Evolutionary conservation across 805 yeast species (phyloP).

Genomic region (Kuraishia capsulata): DNA sequence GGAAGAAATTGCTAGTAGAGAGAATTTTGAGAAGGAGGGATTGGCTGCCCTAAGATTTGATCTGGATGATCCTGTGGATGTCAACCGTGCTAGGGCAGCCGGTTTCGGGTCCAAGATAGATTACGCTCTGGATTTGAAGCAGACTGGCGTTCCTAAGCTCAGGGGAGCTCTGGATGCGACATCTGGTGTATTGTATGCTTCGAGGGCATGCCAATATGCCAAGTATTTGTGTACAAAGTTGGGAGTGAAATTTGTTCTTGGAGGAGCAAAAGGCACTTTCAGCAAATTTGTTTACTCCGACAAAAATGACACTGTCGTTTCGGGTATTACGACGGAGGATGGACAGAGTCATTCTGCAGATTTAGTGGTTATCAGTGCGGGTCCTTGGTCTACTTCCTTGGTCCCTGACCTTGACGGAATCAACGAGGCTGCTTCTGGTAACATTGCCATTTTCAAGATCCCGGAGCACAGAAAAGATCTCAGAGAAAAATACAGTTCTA

Average conservation of each 20-base stretch:
- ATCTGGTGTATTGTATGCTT: slow-evolving; percentile 25
- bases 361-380: slow-evolving; percentile 18
- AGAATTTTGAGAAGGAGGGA: slow-evolving; percentile 16
- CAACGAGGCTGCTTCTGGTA: slow-evolving; percentile 27
- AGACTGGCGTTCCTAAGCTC: slow-evolving; percentile 7
- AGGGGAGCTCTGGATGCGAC: slow-evolving; percentile 20
- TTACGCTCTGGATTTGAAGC: slow-evolving; percentile 10
- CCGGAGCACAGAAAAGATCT: slow-evolving; percentile 26
- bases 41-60: slow-evolving; percentile 20
- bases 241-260: slow-evolving; percentile 26
- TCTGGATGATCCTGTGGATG: slow-evolving; percentile 17
- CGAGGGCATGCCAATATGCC: slow-evolving; percentile 22
- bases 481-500: slow-evolving; percentile 20
- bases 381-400: slow-evolving; percentile 21
- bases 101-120: slow-evolving; percentile 19
- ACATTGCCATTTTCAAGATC: slow-evolving; percentile 23
- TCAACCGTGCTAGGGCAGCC: slow-evolving; percentile 19
- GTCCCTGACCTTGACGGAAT: slow-evolving; percentile 26
- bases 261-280: slow-evolving; percentile 20
- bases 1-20: slow-evolving; percentile 15
- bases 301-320: slow-evolving; percentile 10
- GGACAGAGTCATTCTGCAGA: slow-evolving; percentile 16
- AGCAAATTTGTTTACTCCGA: slow-evolving; percentile 11
- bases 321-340: slow-evolving; percentile 19
- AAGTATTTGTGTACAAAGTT: slow-evolving; percentile 14